Conservation (phyloP, 139 green algal species). For the Chlorella vulgaris region DNA sequence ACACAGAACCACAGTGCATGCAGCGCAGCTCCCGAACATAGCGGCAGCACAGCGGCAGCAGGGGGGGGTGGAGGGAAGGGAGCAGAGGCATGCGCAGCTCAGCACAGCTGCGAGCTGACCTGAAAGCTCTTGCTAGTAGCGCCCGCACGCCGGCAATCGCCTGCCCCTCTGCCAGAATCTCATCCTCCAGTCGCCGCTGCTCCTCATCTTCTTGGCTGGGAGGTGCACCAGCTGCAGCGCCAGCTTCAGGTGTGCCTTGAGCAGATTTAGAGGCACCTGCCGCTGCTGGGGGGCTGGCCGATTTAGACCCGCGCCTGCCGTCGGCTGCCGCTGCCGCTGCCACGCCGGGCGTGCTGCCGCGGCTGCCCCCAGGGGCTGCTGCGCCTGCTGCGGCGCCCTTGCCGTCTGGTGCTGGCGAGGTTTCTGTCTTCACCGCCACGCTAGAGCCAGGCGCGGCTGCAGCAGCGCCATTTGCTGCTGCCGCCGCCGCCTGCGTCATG, state of each 20-base stretch:
- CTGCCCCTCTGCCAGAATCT: conserved; percentile 25
- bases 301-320: background rate
- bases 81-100: too few relatives aligned
- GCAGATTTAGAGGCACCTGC: background rate
- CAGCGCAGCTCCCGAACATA: too few relatives aligned
- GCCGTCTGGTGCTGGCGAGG: conserved; percentile 15
- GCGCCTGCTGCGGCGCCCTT: background rate
- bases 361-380: conserved; percentile 3
- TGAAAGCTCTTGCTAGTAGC: conserved; percentile 52
- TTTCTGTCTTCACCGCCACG: background rate
- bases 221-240: background rate
- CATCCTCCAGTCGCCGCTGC: conserved; percentile 33
- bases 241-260: background rate
- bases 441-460: background rate
- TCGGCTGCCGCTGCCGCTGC: background rate
- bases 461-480: background rate
- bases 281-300: background rate
- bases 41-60: too few relatives aligned
- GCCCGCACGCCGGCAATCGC: conserved; percentile 43
- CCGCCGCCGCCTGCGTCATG: conserved; percentile 24
- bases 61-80: too few relatives aligned
- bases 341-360: conserved; percentile 1
- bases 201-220: conserved; percentile 24
- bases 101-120: background rate
- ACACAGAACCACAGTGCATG: too few relatives aligned